phyloP scores from a whole-genome alignment of 2,329 filamentous ascomycete species.

The Pezicula carpinea region DNA sequence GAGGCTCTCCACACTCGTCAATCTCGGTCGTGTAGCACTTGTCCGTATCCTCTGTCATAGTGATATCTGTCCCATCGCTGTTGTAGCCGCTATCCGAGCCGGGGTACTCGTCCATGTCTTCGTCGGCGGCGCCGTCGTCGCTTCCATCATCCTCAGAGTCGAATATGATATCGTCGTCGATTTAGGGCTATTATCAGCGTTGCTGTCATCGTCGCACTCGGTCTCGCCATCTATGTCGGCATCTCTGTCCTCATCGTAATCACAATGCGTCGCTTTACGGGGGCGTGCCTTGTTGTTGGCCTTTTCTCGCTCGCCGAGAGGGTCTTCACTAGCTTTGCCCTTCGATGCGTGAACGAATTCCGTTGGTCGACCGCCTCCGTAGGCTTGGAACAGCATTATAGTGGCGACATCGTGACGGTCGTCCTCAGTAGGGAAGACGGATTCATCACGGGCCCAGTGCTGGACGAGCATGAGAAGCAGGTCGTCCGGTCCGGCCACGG shows the following conservation, averaged over 20 bases:
- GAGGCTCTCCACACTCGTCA: slow-evolving; percentile 6
- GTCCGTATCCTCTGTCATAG: slow-evolving; percentile 9
- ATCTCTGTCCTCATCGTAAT: slow-evolving; percentile 8
- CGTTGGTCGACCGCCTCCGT: slow-evolving; percentile 16
- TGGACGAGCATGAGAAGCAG: slow-evolving; percentile 18
- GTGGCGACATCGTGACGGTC: slow-evolving; percentile 18
- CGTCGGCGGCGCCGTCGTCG: slow-evolving; percentile 1
- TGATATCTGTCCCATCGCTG: slow-evolving; percentile 8
- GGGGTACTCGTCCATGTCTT: slow-evolving; percentile 1
- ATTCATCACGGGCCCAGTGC: slow-evolving; percentile 19
- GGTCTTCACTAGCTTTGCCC: slow-evolving; percentile 17
- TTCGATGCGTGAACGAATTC: slow-evolving; percentile 24
- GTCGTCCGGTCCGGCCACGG: slow-evolving; percentile 16
- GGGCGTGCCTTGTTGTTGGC: slow-evolving; percentile 2
- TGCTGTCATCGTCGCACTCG: slow-evolving; percentile 7
- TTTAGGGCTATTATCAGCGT: slow-evolving; percentile 3
- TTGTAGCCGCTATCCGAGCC: slow-evolving; percentile 10
- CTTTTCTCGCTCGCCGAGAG: slow-evolving; percentile 16
- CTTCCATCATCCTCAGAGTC: slow-evolving; percentile 4
- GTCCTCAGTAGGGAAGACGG: slow-evolving; percentile 22
- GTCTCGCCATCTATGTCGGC: too few species aligned
- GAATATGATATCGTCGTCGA: background rate
- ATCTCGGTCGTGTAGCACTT: slow-evolving; percentile 6
- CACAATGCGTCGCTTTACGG: background rate
- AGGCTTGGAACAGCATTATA: slow-evolving; percentile 23